phyloP scores from a whole-genome alignment of 2,329 filamentous ascomycete genomes.

The Trichoderma breve region DNA sequence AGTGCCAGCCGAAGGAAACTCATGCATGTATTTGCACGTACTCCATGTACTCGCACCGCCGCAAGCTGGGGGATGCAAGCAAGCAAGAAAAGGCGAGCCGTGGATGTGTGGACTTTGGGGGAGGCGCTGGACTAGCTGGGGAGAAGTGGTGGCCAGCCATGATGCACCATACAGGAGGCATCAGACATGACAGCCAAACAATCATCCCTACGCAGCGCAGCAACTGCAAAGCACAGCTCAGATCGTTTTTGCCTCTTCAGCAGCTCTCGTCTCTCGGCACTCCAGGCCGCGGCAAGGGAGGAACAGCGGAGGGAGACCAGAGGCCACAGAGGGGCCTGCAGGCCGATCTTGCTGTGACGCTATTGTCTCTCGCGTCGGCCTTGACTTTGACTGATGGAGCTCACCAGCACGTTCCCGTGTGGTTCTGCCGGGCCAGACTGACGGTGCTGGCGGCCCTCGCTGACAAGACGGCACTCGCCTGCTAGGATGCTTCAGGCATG shows the following conservation, averaged over 20 bases:
- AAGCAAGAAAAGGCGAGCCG: conserved; percentile 2
- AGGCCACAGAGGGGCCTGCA: conserved; percentile 1
- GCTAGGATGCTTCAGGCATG: not conserved
- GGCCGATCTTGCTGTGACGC: conserved; percentile 10
- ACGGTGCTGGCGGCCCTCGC: not conserved
- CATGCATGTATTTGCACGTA: conserved; percentile 10
- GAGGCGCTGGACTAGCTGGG: not conserved
- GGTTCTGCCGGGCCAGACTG: not conserved
- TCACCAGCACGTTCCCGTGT: not conserved
- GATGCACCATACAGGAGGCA: not conserved
- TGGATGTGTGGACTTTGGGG: not conserved
- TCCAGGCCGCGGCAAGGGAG: conserved; percentile 1
- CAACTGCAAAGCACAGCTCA: not conserved
- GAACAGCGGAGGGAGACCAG: not conserved
- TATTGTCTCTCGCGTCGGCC: not conserved
- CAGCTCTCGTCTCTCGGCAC: not conserved
- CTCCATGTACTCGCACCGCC: not conserved
- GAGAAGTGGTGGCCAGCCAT: not conserved
- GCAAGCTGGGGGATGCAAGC: conserved; percentile 1
- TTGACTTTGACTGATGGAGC: conserved; percentile 1
- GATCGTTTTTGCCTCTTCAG: not conserved
- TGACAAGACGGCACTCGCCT: conserved; percentile 8
- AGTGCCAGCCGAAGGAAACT: conserved; percentile 7
- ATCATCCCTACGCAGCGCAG: not conserved
- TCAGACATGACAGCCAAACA: not conserved